Conservation (phyloP, 2,329 filamentous ascomycete genomes). For the Sarocladium kiliense region DNA sequence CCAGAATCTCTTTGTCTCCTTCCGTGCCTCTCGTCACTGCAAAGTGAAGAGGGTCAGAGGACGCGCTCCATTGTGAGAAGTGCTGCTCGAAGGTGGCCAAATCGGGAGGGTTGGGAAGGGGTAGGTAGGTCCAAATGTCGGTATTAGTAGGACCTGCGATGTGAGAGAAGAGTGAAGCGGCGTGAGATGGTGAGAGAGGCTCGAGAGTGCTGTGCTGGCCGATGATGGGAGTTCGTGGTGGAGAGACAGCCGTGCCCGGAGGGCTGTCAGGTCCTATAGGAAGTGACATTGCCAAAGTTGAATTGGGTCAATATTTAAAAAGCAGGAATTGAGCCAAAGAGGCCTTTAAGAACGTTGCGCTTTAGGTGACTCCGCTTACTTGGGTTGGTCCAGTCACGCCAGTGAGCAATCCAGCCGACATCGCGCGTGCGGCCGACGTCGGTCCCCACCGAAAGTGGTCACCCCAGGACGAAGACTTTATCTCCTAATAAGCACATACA, state of each 20-base stretch:
- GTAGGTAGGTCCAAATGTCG: conserved; percentile 29
- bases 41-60: conserved; percentile 35
- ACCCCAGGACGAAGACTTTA: too few relatives aligned
- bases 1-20: conserved; percentile 29
- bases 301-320: too few relatives aligned
- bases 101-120: conserved; percentile 20
- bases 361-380: too few relatives aligned
- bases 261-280: conserved; percentile 7
- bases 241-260: conserved; percentile 12
- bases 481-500: too few relatives aligned
- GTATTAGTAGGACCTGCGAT: conserved; percentile 26
- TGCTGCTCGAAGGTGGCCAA: conserved; percentile 18
- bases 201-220: conserved; percentile 26
- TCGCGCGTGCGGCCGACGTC: too few relatives aligned
- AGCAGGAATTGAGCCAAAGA: too few relatives aligned
- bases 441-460: too few relatives aligned
- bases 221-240: conserved; percentile 17
- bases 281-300: too few relatives aligned
- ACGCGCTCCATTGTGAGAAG: conserved; percentile 18
- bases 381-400: not conserved
- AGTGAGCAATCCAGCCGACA: too few relatives aligned
- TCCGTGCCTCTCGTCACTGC: conserved; percentile 32
- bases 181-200: conserved; percentile 21
- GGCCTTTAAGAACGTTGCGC: too few relatives aligned
- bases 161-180: conserved; percentile 23